Evolutionary conservation across 345 rosid genomes (phyloP), one percentile per base, ranked within the genome.

Genomic region (Aurinia saxatilis): DNA sequence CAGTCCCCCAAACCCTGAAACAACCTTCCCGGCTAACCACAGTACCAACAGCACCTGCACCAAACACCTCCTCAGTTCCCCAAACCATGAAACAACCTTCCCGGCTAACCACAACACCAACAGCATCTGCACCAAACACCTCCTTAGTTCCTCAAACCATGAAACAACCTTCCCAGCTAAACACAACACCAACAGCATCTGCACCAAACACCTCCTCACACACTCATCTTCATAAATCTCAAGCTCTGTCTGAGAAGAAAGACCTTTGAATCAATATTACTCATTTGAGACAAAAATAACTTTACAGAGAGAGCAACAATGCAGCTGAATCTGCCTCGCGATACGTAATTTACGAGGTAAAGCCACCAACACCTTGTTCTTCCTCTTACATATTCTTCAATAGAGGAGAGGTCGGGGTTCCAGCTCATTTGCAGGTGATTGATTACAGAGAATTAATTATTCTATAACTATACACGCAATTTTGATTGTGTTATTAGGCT

Each of bases 241-340:
- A 31, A 31, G 46, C 69, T 39, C 17, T 57, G 46, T 12, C 52
- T 31, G 74, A 70, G 69, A 63, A 56, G 74, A 55, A 70, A 70
- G 69, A 63, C 33, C 31, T 21, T 48, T 69, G 36, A 55, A 47
- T 30, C 47, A 27, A 42, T 21, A 61, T 61, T 52, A 37, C 72
- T 39, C 37, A 16, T 59, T 36, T 61, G 49, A 45, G 29, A 62
- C 11, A 15, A 46, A 17, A 62, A 62, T 70, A 63, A 63, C 69
- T 48, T 53, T 54, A 70, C 63, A 21, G 57, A 62, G 57, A 62
- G 52, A 58, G 44, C 46, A 67, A 58, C 29, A 61, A 38, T 19
- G 36, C 56, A 52, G 57, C 30, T 62, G 44, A 38, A 37, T 27
- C 56, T 0, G n/a, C 35, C 13, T 29, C 33, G 30, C 33, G 48